phyloP scores from a whole-genome alignment of 306 rosid species.

The Delonix regia region DNA sequence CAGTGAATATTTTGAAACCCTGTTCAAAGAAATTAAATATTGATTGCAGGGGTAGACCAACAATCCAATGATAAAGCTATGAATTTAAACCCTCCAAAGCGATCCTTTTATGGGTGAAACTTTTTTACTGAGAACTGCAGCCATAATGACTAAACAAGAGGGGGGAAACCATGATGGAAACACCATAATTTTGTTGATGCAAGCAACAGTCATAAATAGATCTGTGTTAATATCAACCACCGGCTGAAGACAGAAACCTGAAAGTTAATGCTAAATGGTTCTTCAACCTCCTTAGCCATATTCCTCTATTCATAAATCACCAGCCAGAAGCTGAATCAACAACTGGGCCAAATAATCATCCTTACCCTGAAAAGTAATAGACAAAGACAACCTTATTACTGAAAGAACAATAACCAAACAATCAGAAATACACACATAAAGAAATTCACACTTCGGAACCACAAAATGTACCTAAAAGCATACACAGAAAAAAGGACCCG shows the following conservation, averaged over 20 bases:
- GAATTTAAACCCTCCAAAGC: neutral
- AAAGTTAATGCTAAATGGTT: constrained; percentile 52
- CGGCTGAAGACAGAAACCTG: constrained; percentile 49
- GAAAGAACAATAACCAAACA: neutral
- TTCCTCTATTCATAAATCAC: constrained; percentile 11
- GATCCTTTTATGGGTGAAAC: no score
- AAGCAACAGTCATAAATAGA: constrained; percentile 23
- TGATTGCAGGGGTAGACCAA: neutral
- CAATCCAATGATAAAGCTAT: neutral
- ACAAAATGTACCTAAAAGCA: neutral
- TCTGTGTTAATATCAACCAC: neutral
- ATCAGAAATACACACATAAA: neutral
- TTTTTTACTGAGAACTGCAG: neutral
- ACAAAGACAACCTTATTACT: neutral
- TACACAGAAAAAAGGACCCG: constrained; percentile 18
- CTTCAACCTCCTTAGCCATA: constrained; percentile 71
- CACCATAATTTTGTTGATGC: neutral
- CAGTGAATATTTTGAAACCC: neutral
- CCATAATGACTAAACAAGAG: neutral
- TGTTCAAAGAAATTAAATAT: neutral
- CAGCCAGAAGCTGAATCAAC: constrained; percentile 36
- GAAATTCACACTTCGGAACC: neutral
- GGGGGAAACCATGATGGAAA: constrained; percentile 2
- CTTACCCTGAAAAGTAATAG: no score
- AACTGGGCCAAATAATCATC: constrained; percentile 25